Conservation (phyloP, 2,329 filamentous ascomycete species). For the Westerdykella sp. region DNA sequence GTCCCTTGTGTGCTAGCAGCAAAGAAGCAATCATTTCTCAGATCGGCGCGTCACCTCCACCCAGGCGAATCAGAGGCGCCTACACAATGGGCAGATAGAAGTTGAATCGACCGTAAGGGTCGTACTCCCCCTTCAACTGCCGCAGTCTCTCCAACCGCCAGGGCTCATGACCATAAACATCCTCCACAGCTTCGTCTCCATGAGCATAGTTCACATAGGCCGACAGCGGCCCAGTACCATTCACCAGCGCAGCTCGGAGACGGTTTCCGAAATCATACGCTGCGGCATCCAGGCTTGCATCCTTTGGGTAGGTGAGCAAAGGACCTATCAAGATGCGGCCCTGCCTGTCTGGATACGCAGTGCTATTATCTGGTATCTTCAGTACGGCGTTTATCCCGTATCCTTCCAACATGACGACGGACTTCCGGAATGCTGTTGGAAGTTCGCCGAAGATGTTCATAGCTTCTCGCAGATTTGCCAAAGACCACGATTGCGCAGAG, state of each 20-base stretch:
- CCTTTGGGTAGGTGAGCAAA: slow-evolving; percentile 10
- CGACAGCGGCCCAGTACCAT: slow-evolving; percentile 6
- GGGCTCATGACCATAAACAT: slow-evolving; percentile 29
- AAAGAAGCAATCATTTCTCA: no score
- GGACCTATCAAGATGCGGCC: slow-evolving; percentile 10
- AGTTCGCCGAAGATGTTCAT: slow-evolving; percentile 11
- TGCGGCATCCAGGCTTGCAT: slow-evolving; percentile 10
- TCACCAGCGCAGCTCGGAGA: slow-evolving; percentile 8
- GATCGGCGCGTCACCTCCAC: no score
- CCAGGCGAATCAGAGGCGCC: not conserved
- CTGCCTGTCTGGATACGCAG: slow-evolving; percentile 15
- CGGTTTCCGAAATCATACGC: slow-evolving; percentile 8
- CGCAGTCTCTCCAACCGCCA: slow-evolving; percentile 30
- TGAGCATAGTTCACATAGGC: slow-evolving; percentile 33
- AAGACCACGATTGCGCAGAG: slow-evolving; percentile 6
- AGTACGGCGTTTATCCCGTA: slow-evolving; percentile 13
- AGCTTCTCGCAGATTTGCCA: slow-evolving; percentile 8
- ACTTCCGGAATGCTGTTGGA: slow-evolving; percentile 7
- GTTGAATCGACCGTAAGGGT: slow-evolving; percentile 26
- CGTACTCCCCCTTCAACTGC: slow-evolving; percentile 29
- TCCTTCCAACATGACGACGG: slow-evolving; percentile 14
- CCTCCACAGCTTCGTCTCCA: slow-evolving; percentile 24
- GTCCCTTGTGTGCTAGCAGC: no score
- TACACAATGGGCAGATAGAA: slow-evolving; percentile 24
- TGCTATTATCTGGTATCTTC: slow-evolving; percentile 10